These are phyloP conservation scores for Mycosphaerella sp. DNA, from an alignment of 2,329 filamentous ascomycete species.

Conservation along the genomic window DNA sequence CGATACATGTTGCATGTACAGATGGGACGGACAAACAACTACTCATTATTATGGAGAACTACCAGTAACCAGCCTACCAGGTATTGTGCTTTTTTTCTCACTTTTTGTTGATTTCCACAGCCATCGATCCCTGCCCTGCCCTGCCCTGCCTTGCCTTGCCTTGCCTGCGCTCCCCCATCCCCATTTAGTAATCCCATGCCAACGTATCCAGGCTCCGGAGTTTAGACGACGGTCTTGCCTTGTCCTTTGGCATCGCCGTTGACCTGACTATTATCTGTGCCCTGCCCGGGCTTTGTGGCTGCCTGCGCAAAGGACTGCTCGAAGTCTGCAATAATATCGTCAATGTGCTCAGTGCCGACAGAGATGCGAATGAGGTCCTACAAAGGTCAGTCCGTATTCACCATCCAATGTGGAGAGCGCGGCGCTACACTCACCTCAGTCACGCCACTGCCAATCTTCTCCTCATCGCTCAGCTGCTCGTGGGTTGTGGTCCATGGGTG, in stretches of 20 bases:
- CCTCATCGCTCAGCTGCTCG: constrained; percentile 78
- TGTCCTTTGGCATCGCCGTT: constrained; percentile 23
- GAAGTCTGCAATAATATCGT: constrained; percentile 95
- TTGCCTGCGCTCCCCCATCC: not conserved
- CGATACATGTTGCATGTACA: too few species aligned
- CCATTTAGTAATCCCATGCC: not conserved
- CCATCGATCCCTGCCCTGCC: not conserved
- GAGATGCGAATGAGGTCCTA: constrained; percentile 90
- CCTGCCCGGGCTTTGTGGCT: constrained; percentile 38
- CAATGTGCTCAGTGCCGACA: constrained; percentile 91
- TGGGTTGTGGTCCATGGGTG: constrained; percentile 96
- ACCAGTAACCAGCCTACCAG: too few species aligned
- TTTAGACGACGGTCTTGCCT: constrained; percentile 15
- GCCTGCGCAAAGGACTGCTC: constrained; percentile 73
- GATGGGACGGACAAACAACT: too few species aligned
- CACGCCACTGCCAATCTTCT: constrained; percentile 73
- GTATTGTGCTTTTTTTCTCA: not conserved
- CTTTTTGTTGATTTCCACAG: not conserved
- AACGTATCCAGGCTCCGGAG: not conserved
- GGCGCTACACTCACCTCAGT: constrained; percentile 41
- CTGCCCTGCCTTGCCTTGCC: too few species aligned
- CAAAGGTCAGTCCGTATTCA: constrained; percentile 15
- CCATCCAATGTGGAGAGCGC: not conserved
- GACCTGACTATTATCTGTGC: constrained; percentile 23
- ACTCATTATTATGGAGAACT: too few species aligned